Conservation (phyloP, 805 yeast genomes). For the Naumovozyma castellii region DNA sequence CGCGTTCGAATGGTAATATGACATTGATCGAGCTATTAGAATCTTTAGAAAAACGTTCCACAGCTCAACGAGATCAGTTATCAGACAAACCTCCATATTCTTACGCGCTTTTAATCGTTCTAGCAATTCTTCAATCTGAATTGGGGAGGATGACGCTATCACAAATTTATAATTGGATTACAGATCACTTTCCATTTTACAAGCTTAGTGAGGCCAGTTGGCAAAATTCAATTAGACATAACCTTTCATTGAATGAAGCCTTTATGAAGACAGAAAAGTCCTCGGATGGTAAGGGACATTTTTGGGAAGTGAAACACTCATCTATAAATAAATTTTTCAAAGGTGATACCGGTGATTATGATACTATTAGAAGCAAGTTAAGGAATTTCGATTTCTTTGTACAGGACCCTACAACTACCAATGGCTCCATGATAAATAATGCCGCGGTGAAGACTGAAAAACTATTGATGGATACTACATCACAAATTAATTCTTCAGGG, state of each 20-base stretch:
- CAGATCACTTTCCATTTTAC: conserved; percentile 75
- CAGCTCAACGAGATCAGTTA: conserved; percentile 9
- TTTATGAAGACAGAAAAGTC: conserved; percentile 84
- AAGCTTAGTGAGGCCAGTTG: conserved; percentile 83
- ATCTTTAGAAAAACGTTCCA: conserved; percentile 16
- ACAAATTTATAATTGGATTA: conserved; percentile 88
- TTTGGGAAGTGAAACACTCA: conserved; percentile 85
- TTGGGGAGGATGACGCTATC: conserved; percentile 55
- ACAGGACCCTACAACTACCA: neutral
- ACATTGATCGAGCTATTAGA: conserved; percentile 24
- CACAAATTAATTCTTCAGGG: neutral
- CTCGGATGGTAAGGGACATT: conserved; percentile 77
- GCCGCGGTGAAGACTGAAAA: too few species aligned
- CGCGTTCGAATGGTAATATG: conserved; percentile 25
- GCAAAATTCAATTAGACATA: conserved; percentile 96
- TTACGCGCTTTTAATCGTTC: conserved; percentile 71
- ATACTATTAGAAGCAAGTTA: conserved; percentile 16
- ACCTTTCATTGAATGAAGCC: conserved; percentile 85
- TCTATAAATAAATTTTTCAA: conserved; percentile 71
- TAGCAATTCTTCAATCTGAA: conserved; percentile 15
- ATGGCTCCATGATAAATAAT: too few species aligned
- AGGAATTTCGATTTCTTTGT: conserved; percentile 13
- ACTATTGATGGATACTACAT: too few species aligned
- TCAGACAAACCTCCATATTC: conserved; percentile 78
- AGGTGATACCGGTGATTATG: conserved; percentile 27